Conservation (phyloP, 768 basidiomycete species). For the Psilocybe cubensis region DNA sequence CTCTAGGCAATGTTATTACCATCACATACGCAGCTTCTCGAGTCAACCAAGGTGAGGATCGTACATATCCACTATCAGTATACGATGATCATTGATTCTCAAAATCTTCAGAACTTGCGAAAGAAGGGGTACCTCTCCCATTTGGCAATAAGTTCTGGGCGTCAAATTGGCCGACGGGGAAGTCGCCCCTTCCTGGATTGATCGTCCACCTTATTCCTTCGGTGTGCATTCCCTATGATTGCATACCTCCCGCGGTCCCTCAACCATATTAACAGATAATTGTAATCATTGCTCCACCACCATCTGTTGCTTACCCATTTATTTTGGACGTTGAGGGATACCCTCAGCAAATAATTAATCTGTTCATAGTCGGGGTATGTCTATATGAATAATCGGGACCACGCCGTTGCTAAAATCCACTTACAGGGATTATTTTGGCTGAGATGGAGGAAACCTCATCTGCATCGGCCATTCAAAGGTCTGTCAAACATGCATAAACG, state of each 20-base stretch:
- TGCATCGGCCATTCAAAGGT: conserved; percentile 57
- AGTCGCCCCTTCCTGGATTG: conserved; percentile 58
- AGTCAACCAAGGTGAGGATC: conserved; percentile 50
- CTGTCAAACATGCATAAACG: conserved; percentile 24
- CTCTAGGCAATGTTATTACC: conserved; percentile 31
- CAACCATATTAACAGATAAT: conserved; percentile 35
- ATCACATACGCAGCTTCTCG: conserved; percentile 50
- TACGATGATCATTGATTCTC: background rate
- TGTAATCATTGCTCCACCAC: conserved; percentile 58
- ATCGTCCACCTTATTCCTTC: conserved; percentile 60
- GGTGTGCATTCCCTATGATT: conserved; percentile 24
- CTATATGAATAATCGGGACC: background rate
- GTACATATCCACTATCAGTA: background rate
- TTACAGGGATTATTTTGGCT: conserved; percentile 58
- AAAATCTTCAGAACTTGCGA: conserved; percentile 51
- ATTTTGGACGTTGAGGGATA: conserved; percentile 61
- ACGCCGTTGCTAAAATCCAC: background rate
- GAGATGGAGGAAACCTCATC: conserved; percentile 51
- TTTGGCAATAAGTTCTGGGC: conserved; percentile 65
- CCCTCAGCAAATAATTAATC: conserved; percentile 56
- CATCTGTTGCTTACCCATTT: conserved; percentile 58
- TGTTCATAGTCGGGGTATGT: conserved; percentile 60
- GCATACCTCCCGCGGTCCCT: background rate
- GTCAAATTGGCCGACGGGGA: conserved; percentile 63
- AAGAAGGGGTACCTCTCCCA: conserved; percentile 64